phyloP scores from a whole-genome alignment of 2,329 filamentous ascomycete species.

The Plectosphaerella cucumerina region DNA sequence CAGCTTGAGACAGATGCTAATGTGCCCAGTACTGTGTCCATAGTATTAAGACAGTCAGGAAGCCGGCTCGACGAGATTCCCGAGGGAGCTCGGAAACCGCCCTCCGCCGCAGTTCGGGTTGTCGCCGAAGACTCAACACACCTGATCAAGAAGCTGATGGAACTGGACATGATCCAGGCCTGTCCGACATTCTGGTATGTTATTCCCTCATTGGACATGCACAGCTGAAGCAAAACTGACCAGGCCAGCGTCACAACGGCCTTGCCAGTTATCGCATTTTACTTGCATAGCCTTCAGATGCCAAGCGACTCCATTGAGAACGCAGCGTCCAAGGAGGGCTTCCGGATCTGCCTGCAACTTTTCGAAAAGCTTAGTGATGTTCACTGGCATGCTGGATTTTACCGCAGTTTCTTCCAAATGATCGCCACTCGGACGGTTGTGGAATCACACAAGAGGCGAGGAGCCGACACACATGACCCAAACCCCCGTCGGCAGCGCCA shows the following conservation, averaged over 20 bases:
- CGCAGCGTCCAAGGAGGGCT: slow-evolving; percentile 3
- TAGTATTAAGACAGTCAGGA: background rate
- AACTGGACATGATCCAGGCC: slow-evolving; percentile 9
- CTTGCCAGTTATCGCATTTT: slow-evolving; percentile 11
- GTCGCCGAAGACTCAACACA: slow-evolving; percentile 12
- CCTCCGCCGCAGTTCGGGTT: slow-evolving; percentile 5
- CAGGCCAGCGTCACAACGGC: slow-evolving; percentile 12
- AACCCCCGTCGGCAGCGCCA: background rate
- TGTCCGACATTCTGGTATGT: slow-evolving; percentile 14
- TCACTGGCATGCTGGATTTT: slow-evolving; percentile 17
- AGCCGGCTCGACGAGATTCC: background rate
- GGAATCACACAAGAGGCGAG: background rate
- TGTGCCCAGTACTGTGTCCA: background rate
- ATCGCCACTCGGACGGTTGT: background rate
- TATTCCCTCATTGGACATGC: background rate
- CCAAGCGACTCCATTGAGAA: background rate
- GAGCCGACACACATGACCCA: background rate
- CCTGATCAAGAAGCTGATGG: slow-evolving; percentile 9
- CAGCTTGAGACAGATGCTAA: background rate
- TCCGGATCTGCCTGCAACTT: slow-evolving; percentile 12
- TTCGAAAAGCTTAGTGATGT: slow-evolving; percentile 12
- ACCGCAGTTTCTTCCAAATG: slow-evolving; percentile 14
- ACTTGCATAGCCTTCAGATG: slow-evolving; percentile 12
- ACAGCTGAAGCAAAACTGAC: background rate
- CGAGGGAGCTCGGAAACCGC: background rate